phyloP scores from a whole-genome alignment of 306 rosid genomes.

The Quercus bicolor region DNA sequence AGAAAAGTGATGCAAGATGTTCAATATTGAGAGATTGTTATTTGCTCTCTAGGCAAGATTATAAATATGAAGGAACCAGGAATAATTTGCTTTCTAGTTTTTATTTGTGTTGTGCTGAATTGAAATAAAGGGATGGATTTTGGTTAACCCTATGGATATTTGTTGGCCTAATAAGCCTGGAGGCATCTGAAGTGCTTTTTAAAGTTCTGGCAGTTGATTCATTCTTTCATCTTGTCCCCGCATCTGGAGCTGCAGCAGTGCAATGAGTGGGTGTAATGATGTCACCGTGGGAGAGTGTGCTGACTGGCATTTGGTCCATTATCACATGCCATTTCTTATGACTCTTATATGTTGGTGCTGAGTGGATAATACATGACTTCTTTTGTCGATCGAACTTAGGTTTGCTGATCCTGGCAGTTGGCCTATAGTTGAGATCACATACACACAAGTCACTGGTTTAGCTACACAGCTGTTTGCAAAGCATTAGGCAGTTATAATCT shows the following conservation, averaged over 20 bases:
- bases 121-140: conserved; percentile 20
- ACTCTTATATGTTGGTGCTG: conserved; percentile 17
- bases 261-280: conserved; percentile 19
- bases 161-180: background rate
- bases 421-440: conserved; percentile 7
- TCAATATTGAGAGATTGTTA: conserved; percentile 19
- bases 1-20: conserved; percentile 28
- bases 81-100: conserved; percentile 14
- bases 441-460: conserved; percentile 16
- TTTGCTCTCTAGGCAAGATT: conserved; percentile 31
- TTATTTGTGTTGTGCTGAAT: conserved; percentile 27
- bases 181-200: background rate
- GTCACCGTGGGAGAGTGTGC: conserved; percentile 17
- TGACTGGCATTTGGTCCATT: conserved; percentile 30
- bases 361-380: conserved; percentile 14
- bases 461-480: conserved; percentile 21
- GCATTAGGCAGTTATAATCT: conserved; percentile 20
- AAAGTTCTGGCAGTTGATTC: conserved; percentile 3
- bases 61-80: conserved; percentile 9
- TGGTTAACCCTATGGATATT: conserved; percentile 20
- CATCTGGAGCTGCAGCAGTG: conserved; percentile 25
- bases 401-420: conserved; percentile 7
- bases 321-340: conserved; percentile 31
- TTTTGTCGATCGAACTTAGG: conserved; percentile 26
- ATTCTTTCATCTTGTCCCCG: conserved; percentile 1